A percentile compares a stretch with the other conserved stretches of the same genome.
Evolutionary conservation across 2,329 filamentous ascomycete genomes (phyloP).

Genomic region (Capronia americana): DNA sequence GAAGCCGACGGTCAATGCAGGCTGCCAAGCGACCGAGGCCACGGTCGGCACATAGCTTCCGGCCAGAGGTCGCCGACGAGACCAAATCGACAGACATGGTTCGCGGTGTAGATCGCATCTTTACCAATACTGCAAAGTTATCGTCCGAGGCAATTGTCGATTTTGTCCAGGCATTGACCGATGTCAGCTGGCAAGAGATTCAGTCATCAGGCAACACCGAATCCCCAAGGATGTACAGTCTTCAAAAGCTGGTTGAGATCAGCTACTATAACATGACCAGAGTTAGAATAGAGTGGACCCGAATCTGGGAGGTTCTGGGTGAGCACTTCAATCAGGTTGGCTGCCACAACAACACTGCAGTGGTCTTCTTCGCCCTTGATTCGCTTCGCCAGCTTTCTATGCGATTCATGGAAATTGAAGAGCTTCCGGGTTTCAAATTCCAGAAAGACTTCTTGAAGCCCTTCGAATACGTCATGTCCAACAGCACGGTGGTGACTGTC

Average conservation of each 20-base stretch:
- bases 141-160: conserved; percentile 94
- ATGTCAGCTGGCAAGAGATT: conserved; percentile 99
- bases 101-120: conserved; percentile 91
- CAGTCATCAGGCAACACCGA: conserved; percentile 96
- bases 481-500: conserved; percentile 86
- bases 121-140: conserved; percentile 92
- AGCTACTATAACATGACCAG: conserved; percentile 99
- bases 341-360: conserved; percentile 92
- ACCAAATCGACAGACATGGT: conserved; percentile 92
- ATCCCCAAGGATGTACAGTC: conserved; percentile 91
- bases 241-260: conserved; percentile 98
- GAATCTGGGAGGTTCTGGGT: conserved; percentile 96
- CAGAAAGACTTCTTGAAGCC: conserved; percentile 99
- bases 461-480: conserved; percentile 96
- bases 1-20: conserved; percentile 72
- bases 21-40: conserved; percentile 56
- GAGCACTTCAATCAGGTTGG: conserved; percentile 98
- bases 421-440: conserved; percentile 98
- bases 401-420: conserved; percentile 98
- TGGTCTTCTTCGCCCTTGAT: conserved; percentile 97
- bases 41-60: conserved; percentile 60
- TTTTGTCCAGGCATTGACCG: conserved; percentile 88
- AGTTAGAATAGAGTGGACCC: conserved; percentile 97
- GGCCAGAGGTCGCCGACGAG: conserved; percentile 85
- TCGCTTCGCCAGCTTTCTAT: conserved; percentile 94